Base-by-base conservation (phyloP, 331 rosid genomes). In the Rosa hybrid region DNA sequence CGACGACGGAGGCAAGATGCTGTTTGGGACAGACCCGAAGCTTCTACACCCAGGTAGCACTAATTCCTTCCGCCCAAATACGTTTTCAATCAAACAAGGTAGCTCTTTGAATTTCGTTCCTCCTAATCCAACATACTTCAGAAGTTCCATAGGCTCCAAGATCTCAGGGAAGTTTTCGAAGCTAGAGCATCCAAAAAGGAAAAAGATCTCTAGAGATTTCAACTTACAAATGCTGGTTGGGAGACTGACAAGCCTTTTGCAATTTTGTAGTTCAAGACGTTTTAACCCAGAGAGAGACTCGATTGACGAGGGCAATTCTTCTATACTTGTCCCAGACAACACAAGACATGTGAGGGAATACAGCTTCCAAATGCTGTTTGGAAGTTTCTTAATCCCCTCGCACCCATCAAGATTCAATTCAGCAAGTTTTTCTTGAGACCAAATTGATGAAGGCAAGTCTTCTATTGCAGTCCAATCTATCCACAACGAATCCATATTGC, bases 211-310 rank as follows among this genome's bases (percentile, higher is more conserved):
- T 2, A 75, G 78, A 6, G 12, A 20, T 21, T n/a, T 56, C 54
- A 56, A 21, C 25, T 75, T 30, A 12, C 21, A 39, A 7, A 56
- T 16, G 78, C n/a, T 75, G 12, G 5, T 38, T 39, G 68, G 78
- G 8, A 56, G 49, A 5, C 78, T 75, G 1, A 3, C 14, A 41
- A 75, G 12, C 23, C n/a, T 53, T 8, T 1, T 0, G 27, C 77
- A 74, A 10, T 6, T 1, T 4, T 2, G 0, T 18, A 74, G 67
- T 0, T 0, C 8, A 63, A 63, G 6, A 0, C 0, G 1, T 5
- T 27, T 1, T 11, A 63, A 6, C 0, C 42, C 20, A 2, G 10
- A 12, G 42, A 63, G 69, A 63, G 4, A 27, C 69, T 27, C 39
- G 8, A 63, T 63, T 6, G 67, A 59, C 0, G 67, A 4, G 7